phyloP scores from a whole-genome alignment of 106 monocot genomes.

The Allium sativum region DNA sequence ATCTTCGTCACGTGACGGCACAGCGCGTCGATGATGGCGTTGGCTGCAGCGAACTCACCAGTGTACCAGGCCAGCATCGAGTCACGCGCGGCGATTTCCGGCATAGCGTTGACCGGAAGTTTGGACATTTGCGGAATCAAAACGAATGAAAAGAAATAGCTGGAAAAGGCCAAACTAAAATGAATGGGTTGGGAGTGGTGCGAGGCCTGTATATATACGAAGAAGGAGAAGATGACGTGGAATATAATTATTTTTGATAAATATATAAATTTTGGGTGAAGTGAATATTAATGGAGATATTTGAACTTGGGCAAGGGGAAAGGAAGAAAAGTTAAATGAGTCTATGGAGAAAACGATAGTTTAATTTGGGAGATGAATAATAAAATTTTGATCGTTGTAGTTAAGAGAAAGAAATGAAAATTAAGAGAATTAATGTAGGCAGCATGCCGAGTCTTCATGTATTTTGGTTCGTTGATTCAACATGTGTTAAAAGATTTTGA shows the following conservation, averaged over 20 bases:
- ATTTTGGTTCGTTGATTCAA: no score
- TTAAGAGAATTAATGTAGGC: no score
- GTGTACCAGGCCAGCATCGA: conserved; percentile 67
- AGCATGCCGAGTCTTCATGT: no score
- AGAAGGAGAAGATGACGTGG: not conserved
- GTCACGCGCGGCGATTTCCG: conserved; percentile 48
- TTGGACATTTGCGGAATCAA: not conserved
- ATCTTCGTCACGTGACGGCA: conserved; percentile 53
- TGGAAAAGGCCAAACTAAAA: not conserved
- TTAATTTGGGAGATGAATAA: no score
- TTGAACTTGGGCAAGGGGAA: no score
- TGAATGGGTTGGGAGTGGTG: not conserved
- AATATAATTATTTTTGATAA: not conserved
- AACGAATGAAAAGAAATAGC: not conserved
- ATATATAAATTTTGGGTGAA: no score
- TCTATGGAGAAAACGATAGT: no score
- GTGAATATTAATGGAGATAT: no score
- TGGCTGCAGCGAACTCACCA: conserved; percentile 81
- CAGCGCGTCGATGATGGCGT: conserved; percentile 85
- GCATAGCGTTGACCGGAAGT: conserved; percentile 14
- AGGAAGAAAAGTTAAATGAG: no score
- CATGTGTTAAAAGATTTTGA: no score
- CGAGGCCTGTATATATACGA: not conserved
- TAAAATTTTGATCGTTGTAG: no score
- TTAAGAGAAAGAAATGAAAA: no score